Conservation (phyloP, 805 yeast species). For the Kodamaea leandrae region DNA sequence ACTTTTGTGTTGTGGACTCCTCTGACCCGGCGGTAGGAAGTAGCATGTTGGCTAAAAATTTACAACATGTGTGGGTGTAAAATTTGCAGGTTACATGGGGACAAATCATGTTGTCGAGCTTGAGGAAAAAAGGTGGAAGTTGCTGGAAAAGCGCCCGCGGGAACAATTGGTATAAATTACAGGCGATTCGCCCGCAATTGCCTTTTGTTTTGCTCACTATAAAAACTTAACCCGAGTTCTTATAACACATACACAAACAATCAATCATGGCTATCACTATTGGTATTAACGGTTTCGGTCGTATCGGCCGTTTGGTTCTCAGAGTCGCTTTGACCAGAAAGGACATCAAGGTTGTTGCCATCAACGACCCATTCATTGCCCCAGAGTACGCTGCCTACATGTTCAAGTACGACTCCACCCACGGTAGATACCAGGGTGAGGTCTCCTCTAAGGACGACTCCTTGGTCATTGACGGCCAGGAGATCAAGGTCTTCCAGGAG, state of each 20-base stretch:
- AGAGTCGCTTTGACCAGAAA: slow-evolving; percentile 32
- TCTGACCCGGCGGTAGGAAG: slow-evolving; percentile 7
- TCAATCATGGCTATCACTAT: slow-evolving; percentile 24
- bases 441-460: slow-evolving; percentile 23
- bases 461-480: slow-evolving; percentile 29
- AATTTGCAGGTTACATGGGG: slow-evolving; percentile 6
- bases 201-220: slow-evolving; percentile 3
- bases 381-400: slow-evolving; percentile 36
- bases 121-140: slow-evolving; percentile 3
- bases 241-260: slow-evolving; percentile 1
- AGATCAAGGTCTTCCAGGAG: slow-evolving; percentile 31
- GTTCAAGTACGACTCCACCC: slow-evolving; percentile 39
- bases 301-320: slow-evolving; percentile 36
- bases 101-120: slow-evolving; percentile 3
- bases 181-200: slow-evolving; percentile 5
- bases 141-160: slow-evolving; percentile 3
- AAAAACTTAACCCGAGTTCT: slow-evolving; percentile 2
- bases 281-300: slow-evolving; percentile 38
- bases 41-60: neutral
- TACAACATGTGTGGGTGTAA: neutral
- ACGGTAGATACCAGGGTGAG: slow-evolving; percentile 31
- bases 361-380: slow-evolving; percentile 35
- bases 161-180: slow-evolving; percentile 11
- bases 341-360: slow-evolving; percentile 32
- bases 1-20: slow-evolving; percentile 9